Conservation (phyloP, 768 basidiomycete species). For the Boletellus ananas region DNA sequence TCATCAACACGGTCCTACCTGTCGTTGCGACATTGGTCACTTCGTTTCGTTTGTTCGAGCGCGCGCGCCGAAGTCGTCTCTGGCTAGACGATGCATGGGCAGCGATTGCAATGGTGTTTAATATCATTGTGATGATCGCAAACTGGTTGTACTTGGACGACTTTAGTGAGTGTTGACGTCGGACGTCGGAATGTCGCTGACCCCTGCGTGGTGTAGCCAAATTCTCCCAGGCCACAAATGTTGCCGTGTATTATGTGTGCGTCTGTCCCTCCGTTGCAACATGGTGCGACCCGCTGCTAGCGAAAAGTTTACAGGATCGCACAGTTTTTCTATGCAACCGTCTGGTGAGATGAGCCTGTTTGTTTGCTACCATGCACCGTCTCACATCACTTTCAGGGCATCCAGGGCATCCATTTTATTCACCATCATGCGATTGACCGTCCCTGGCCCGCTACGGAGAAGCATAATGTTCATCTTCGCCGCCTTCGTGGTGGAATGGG, state of each 20-base stretch:
- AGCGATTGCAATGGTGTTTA: neutral
- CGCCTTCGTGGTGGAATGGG: neutral
- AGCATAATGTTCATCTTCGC: neutral
- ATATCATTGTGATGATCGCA: neutral
- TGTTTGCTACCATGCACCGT: neutral
- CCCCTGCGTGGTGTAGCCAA: neutral
- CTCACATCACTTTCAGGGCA: neutral
- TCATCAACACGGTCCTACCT: neutral
- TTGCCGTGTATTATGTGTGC: slow-evolving; percentile 4
- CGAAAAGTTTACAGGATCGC: neutral
- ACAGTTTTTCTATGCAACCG: slow-evolving; percentile 4
- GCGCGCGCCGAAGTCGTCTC: slow-evolving; percentile 2
- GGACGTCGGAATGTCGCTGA: neutral
- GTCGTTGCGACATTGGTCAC: slow-evolving; percentile 1
- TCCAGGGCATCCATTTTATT: slow-evolving; percentile 3
- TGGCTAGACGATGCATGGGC: slow-evolving; percentile 6
- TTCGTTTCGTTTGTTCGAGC: slow-evolving; percentile 3
- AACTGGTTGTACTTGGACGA: slow-evolving; percentile 3
- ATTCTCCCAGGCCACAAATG: neutral
- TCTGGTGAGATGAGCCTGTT: neutral
- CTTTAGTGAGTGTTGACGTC: neutral
- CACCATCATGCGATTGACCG: slow-evolving; percentile 1
- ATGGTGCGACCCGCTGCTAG: neutral
- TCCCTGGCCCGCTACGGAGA: neutral
- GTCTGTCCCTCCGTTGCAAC: neutral